These are phyloP conservation scores for Botrytis sinoallii DNA, from an alignment of 2,329 filamentous ascomycete genomes.

Conservation along the genomic window DNA sequence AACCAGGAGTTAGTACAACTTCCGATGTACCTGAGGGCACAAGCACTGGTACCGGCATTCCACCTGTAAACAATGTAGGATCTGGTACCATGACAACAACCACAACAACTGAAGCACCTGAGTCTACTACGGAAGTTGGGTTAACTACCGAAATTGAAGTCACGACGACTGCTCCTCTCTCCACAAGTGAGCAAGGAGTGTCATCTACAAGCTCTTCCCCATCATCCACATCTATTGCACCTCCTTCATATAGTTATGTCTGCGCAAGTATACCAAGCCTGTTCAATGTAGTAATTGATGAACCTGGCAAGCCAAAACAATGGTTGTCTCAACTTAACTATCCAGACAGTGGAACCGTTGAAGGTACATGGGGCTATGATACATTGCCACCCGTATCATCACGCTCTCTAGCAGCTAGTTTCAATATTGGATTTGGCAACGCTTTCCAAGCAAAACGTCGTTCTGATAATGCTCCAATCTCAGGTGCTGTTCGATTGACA, in stretches of 20 bases:
- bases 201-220: slow-evolving; percentile 8
- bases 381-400: slow-evolving; percentile 17
- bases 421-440: slow-evolving; percentile 3
- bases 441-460: slow-evolving; percentile 3
- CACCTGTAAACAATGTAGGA: background rate
- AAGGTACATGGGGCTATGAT: slow-evolving; percentile 20
- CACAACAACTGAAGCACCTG: background rate
- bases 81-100: background rate
- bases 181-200: background rate
- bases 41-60: background rate
- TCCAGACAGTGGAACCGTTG: slow-evolving; percentile 15
- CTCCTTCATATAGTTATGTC: slow-evolving; percentile 9
- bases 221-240: background rate
- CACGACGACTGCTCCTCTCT: background rate
- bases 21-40: background rate
- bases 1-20: background rate
- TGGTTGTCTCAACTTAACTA: slow-evolving; percentile 20
- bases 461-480: slow-evolving; percentile 11
- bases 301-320: slow-evolving; percentile 20
- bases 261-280: slow-evolving; percentile 15
- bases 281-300: slow-evolving; percentile 21
- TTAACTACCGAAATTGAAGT: background rate
- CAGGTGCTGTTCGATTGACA: slow-evolving; percentile 18
- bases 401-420: slow-evolving; percentile 17
- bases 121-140: background rate